A percentile compares a stretch with the other conserved stretches of the same genome.
Evolutionary conservation across 1,139 yeast genomes (phyloP).

Genomic region (Pichia sp.): DNA sequence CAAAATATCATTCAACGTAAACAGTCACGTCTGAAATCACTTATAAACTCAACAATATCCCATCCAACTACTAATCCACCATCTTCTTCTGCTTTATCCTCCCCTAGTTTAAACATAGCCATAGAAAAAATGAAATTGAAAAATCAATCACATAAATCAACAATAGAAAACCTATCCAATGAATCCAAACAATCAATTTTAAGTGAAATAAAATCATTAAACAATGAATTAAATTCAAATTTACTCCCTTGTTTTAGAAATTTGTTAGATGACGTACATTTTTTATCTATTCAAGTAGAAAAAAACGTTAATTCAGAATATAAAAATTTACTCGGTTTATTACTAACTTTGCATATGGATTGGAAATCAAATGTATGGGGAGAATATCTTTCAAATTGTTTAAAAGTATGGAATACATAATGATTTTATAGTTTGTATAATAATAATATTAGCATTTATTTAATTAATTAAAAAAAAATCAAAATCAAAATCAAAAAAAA

Average conservation of each 20-base stretch:
- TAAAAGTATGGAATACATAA: constrained; percentile 23
- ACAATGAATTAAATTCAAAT: constrained; percentile 25
- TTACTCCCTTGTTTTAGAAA: constrained; percentile 27
- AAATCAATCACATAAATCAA: constrained; percentile 3
- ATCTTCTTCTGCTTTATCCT: neutral
- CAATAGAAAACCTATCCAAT: constrained; percentile 6
- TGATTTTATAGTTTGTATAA: no score
- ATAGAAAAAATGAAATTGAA: constrained; percentile 12
- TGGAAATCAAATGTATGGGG: constrained; percentile 25
- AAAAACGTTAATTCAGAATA: constrained; percentile 23
- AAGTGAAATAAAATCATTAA: constrained; percentile 20
- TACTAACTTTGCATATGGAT: constrained; percentile 18
- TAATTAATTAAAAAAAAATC: neutral
- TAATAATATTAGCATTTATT: neutral
- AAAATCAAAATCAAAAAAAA: neutral
- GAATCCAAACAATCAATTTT: constrained; percentile 15
- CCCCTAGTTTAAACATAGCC: constrained; percentile 14
- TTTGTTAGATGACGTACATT: constrained; percentile 26
- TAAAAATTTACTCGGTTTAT: constrained; percentile 11
- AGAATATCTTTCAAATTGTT: constrained; percentile 20
- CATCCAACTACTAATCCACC: neutral
- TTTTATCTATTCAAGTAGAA: constrained; percentile 27
- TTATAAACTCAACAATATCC: constrained; percentile 21
- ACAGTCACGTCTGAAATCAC: constrained; percentile 23
- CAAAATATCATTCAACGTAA: constrained; percentile 26